Conservation (phyloP, 2,329 filamentous ascomycete genomes). For the Calonectria pteridis region DNA sequence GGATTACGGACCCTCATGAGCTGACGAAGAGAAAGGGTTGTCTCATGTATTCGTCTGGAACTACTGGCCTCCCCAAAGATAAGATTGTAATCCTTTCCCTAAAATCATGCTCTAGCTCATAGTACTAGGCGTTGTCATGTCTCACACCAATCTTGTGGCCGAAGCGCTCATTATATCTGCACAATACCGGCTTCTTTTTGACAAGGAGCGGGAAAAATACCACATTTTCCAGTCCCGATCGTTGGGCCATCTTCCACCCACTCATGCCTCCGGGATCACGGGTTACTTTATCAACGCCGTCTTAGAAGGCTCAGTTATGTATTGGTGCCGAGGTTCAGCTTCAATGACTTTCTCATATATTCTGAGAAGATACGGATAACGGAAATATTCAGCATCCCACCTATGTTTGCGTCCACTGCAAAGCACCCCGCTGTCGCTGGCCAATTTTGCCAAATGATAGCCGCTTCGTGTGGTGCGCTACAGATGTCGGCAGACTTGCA, state of each 20-base stretch:
- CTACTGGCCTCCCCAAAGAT: conserved; percentile 61
- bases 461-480: conserved; percentile 66
- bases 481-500: conserved; percentile 68
- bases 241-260: conserved; percentile 57
- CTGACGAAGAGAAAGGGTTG: conserved; percentile 57
- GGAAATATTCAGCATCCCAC: conserved; percentile 69
- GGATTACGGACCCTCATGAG: conserved; percentile 61
- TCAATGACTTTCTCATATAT: conserved; percentile 65
- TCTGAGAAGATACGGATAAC: conserved; percentile 63
- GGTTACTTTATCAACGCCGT: conserved; percentile 55
- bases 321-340: conserved; percentile 73
- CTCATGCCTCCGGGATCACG: conserved; percentile 60
- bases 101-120: not conserved
- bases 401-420: conserved; percentile 69
- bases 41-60: conserved; percentile 62
- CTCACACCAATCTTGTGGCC: conserved; percentile 59
- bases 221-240: conserved; percentile 47
- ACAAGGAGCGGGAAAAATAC: conserved; percentile 39
- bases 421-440: conserved; percentile 67
- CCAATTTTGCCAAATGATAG: conserved; percentile 63
- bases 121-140: conserved; percentile 53
- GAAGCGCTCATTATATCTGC: conserved; percentile 47
- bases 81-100: not conserved
- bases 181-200: conserved; percentile 46
- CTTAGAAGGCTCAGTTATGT: conserved; percentile 61